A percentile compares a stretch with the other conserved stretches of the same genome.
phyloP scores from a whole-genome alignment of 768 basidiomycete genomes.

The Trametes cingulata region DNA sequence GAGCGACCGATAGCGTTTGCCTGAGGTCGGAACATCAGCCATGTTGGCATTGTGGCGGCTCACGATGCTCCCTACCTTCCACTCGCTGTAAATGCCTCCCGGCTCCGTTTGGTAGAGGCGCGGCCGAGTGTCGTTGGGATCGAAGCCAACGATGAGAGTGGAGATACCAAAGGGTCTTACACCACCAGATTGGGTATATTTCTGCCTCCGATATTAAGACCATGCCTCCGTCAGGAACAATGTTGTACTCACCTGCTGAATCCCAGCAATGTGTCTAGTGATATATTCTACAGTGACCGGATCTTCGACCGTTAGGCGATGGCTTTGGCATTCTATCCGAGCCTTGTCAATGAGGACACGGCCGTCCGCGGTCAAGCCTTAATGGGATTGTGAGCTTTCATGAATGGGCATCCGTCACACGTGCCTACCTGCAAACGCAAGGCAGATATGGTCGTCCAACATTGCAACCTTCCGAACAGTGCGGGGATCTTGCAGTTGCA shows the following conservation, averaged over 20 bases:
- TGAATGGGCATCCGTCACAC: conserved; percentile 24
- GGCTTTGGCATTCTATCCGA: conserved; percentile 95
- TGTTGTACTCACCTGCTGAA: conserved; percentile 77
- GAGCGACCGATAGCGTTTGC: conserved; percentile 98
- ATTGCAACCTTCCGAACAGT: conserved; percentile 98
- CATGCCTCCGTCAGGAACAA: background rate
- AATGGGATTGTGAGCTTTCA: background rate
- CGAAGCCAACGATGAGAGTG: conserved; percentile 95
- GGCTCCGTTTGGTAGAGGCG: conserved; percentile 97
- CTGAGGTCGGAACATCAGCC: conserved; percentile 38
- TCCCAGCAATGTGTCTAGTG: conserved; percentile 96
- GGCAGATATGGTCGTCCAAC: conserved; percentile 96
- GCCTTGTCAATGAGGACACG: conserved; percentile 98
- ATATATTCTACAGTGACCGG: conserved; percentile 99
- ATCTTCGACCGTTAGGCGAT: conserved; percentile 96
- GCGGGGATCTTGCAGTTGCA: conserved; percentile 96
- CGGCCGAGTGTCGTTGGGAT: conserved; percentile 86
- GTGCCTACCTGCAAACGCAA: conserved; percentile 98
- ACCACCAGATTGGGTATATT: conserved; percentile 98
- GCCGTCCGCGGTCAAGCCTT: conserved; percentile 96
- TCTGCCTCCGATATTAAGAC: conserved; percentile 43
- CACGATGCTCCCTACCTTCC: conserved; percentile 73
- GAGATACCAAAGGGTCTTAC: conserved; percentile 98
- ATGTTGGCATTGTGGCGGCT: background rate
- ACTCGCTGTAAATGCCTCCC: conserved; percentile 95